Percentiles rank a stretch among this genome's conserved stretches.
Evolutionary conservation across 2,329 filamentous ascomycete genomes (phyloP).

Genomic region (Aspergillus sp.): DNA sequence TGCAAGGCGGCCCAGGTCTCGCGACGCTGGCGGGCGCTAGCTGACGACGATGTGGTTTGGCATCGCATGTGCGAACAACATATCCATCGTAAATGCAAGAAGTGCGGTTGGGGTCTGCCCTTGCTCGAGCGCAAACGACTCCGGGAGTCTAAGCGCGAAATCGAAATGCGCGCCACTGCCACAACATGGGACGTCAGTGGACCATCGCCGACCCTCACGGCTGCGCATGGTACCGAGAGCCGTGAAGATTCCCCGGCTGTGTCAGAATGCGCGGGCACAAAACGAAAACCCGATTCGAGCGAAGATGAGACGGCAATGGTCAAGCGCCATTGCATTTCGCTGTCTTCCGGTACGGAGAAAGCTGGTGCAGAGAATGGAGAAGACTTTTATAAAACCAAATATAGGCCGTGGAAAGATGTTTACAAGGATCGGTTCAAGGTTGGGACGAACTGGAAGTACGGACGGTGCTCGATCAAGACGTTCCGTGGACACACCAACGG

Average conservation of each 20-base stretch:
- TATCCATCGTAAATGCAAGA: constrained; percentile 86
- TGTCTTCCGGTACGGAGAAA: constrained; percentile 21
- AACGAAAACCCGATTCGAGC: constrained; percentile 22
- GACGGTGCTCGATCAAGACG: constrained; percentile 73
- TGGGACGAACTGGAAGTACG: constrained; percentile 95
- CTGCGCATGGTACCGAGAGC: neutral
- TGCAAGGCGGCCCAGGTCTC: constrained; percentile 96
- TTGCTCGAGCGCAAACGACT: constrained; percentile 81
- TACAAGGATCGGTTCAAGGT: constrained; percentile 95
- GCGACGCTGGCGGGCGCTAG: constrained; percentile 74
- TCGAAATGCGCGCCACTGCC: constrained; percentile 62
- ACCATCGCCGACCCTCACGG: constrained; percentile 37
- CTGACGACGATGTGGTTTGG: constrained; percentile 98
- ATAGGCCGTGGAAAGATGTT: constrained; percentile 87
- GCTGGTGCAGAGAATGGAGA: constrained; percentile 30
- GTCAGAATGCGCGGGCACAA: constrained; percentile 8
- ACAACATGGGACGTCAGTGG: constrained; percentile 52
- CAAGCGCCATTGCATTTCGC: constrained; percentile 26
- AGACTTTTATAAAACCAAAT: constrained; percentile 45
- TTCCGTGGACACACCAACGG: constrained; percentile 87
- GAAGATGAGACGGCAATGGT: constrained; percentile 22
- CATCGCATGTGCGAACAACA: constrained; percentile 97
- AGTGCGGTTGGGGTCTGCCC: constrained; percentile 92
- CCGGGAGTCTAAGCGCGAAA: constrained; percentile 78
- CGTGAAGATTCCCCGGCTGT: constrained; percentile 1